Conservation (phyloP, 257 asterid genomes). For the Primulina tabacum region DNA sequence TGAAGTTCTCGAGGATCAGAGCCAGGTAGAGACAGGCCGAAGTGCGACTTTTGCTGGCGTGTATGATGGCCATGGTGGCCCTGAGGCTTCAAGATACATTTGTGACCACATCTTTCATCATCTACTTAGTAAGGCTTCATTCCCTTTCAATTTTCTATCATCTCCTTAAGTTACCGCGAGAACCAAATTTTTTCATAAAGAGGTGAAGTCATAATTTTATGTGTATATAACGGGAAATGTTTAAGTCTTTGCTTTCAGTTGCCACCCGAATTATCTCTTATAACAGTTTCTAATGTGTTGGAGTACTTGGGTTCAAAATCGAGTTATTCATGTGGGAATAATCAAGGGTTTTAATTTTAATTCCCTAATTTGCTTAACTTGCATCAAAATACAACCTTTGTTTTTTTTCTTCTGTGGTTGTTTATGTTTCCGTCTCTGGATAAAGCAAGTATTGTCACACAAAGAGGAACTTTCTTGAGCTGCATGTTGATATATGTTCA, state of each 20-base stretch:
- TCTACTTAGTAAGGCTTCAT: conserved; percentile 51
- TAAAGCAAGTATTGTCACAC: background rate
- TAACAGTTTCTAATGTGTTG: background rate
- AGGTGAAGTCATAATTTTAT: background rate
- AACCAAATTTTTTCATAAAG: background rate
- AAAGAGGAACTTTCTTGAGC: background rate
- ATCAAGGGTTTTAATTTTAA: no score
- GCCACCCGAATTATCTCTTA: background rate
- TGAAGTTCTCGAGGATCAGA: conserved; percentile 59
- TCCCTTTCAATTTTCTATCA: conserved; percentile 9
- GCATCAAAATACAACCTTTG: background rate
- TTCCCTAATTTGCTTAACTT: background rate
- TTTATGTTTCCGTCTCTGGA: background rate
- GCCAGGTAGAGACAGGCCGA: conserved; percentile 70
- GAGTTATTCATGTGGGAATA: background rate
- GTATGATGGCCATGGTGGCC: conserved; percentile 92
- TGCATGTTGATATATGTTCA: background rate
- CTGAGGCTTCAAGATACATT: conserved; percentile 59
- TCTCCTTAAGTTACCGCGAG: background rate
- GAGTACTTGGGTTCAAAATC: background rate
- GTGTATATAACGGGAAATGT: no score
- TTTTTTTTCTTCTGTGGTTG: background rate
- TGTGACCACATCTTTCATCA: conserved; percentile 50
- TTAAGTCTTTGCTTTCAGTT: background rate
- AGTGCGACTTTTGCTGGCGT: conserved; percentile 69